A percentile compares a stretch with the other conserved stretches of the same genome.
These are phyloP conservation scores for Isochrysis galbana DNA, from an alignment of 78 protist species.

Conservation along the genomic window DNA sequence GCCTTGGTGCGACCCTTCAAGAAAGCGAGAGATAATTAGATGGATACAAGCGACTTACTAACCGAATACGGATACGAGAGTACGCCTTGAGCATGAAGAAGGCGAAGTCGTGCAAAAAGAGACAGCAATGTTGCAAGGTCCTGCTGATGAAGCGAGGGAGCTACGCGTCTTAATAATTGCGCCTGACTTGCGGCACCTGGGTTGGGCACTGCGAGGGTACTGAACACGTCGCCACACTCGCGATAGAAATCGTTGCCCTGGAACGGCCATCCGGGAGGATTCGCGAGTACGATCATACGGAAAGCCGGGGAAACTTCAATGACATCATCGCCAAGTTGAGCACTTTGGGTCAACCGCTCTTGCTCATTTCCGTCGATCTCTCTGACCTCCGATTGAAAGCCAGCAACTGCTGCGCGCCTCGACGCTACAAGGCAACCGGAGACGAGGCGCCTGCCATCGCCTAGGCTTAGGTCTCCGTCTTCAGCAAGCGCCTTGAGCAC, in stretches of 20 bases:
- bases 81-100: background rate
- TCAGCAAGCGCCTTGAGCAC: conserved; percentile 37
- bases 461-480: background rate
- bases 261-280: conserved; percentile 82
- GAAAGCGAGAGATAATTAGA: background rate
- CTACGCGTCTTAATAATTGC: conserved; percentile 33
- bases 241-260: conserved; percentile 74
- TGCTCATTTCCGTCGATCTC: background rate
- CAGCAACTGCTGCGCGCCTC: background rate
- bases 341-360: background rate
- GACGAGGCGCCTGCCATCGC: background rate
- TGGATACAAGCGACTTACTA: background rate
- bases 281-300: conserved; percentile 72
- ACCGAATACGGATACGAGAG: conserved; percentile 31
- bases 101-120: conserved; percentile 7
- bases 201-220: conserved; percentile 20
- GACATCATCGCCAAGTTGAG: no score
- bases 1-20: no score
- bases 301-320: conserved; percentile 67
- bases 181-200: conserved; percentile 51
- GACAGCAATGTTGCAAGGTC: background rate
- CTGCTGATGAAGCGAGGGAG: conserved; percentile 39
- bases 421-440: no score
- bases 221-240: conserved; percentile 66
- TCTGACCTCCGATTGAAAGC: background rate